phyloP scores from a whole-genome alignment of 176 grass and related monocot genomes.

The Echinochloa phyllopogon region DNA sequence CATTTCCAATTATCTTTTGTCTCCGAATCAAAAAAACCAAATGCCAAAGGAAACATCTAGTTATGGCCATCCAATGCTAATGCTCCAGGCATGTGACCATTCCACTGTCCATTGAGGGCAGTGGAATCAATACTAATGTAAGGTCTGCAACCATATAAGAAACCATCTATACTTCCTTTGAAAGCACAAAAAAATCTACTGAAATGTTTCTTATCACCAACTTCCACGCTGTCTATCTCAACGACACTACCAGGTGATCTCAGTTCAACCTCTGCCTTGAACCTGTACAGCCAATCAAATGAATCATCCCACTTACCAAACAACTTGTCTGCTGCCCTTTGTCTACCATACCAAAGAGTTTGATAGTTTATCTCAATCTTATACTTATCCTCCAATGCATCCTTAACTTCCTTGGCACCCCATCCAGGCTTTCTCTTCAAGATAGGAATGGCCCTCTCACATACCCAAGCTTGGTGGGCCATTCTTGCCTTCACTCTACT shows the following conservation, averaged over 20 bases:
- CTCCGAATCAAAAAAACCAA: too few relatives aligned
- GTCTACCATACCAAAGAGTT: neutral
- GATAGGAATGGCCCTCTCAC: neutral
- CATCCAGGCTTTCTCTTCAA: neutral
- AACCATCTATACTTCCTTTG: neutral
- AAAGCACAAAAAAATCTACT: neutral
- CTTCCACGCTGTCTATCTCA: neutral
- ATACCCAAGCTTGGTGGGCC: neutral
- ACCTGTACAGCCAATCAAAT: neutral
- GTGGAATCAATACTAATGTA: too few relatives aligned
- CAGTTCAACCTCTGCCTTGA: neutral
- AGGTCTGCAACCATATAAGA: neutral
- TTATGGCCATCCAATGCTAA: too few relatives aligned
- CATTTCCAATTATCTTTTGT: too few relatives aligned
- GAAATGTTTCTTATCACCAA: neutral
- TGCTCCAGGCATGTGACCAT: too few relatives aligned
- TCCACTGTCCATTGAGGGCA: too few relatives aligned
- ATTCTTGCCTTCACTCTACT: rapidly evolving
- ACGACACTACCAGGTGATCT: neutral
- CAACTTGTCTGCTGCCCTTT: neutral
- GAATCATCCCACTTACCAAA: neutral
- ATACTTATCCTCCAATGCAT: neutral
- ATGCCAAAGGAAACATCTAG: too few relatives aligned
- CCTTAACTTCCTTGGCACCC: rapidly evolving
- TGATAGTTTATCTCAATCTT: neutral